Evolutionary conservation across 495 filamentous ascomycete genomes (phyloP), one percentile per base, ranked within the genome.

Genomic region (Rhypophila decipiens): DNA sequence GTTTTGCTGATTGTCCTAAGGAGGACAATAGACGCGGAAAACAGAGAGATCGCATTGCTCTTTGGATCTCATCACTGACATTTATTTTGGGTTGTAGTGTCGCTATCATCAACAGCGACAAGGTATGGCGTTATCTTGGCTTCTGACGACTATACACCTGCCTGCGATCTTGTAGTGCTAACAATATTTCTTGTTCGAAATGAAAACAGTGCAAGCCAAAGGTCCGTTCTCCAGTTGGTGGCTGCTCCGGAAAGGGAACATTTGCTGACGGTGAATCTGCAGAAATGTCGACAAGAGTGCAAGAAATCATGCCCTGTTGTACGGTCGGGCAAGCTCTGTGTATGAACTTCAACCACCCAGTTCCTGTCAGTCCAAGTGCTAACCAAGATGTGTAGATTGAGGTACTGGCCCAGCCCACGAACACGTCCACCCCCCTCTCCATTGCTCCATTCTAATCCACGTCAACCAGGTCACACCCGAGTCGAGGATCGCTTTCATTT

Each of bases 281-380:
- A 63, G 58, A 66, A 66, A 62, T 66, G 63, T 24, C 79, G 90
- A 55, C 93, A 98, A 75, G 93, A 98, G 72, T 98, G 94, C 80
- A 97, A 97, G 71, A 96, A 96, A 68, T 88, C 89, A 5, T 98
- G 93, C 65, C 93, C 94, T n/a, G 72, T 98, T 37, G 93, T 98
- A 47, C 85, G 93, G 34, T 93, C 88, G 27, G 94, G 93, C 68
- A 96, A 95, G 76, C 85, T 98, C 46, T 98, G 93, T 38, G 56
- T 60, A 56, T 39, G 46, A n/a, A 24, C 11, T 24, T 29, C 19
- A 11, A 24, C 46, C 31, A 24, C 29, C 13, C 20, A 31, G 13
- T 19, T 3, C 31, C 34, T 21, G 9, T 24, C 18, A 24, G 5
- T 37, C 21, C 1, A 37, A n/a, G 13, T 37, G 29, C 50, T 49